Evolutionary conservation across 2,329 filamentous ascomycete species (phyloP).

Genomic region (Aspergillus fumigatiaffinis): DNA sequence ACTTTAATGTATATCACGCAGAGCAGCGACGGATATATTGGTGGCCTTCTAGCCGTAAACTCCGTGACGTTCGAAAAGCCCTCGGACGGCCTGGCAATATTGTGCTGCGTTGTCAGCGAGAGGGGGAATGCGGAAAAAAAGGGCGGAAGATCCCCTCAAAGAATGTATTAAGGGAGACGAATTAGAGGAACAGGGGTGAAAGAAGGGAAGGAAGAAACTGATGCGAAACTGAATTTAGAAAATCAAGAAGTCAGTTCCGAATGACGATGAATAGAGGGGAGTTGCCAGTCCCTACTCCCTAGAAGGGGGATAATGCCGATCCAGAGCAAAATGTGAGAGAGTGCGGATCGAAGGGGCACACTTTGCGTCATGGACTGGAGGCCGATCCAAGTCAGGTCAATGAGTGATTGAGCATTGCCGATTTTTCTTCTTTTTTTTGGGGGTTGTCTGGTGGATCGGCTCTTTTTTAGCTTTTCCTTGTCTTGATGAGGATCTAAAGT

Average conservation of each 20-base stretch:
- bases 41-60: neutral
- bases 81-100: neutral
- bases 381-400: neutral
- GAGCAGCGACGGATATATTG: neutral
- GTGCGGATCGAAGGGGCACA: neutral
- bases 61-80: neutral
- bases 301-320: neutral
- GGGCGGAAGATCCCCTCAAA: neutral
- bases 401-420: neutral
- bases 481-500: neutral
- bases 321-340: conserved; percentile 2
- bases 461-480: neutral
- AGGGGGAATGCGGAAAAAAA: neutral
- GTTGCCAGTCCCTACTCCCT: neutral
- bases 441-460: neutral
- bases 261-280: neutral
- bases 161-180: conserved; percentile 6
- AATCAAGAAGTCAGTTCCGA: conserved; percentile 1
- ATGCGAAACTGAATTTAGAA: conserved; percentile 5
- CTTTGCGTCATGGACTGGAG: conserved; percentile 5
- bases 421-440: neutral
- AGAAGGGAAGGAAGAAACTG: conserved; percentile 1
- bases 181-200: conserved; percentile 2
- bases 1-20: neutral
- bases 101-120: neutral